phyloP scores from a whole-genome alignment of 768 basidiomycete species.

The Dioszegia crocea region DNA sequence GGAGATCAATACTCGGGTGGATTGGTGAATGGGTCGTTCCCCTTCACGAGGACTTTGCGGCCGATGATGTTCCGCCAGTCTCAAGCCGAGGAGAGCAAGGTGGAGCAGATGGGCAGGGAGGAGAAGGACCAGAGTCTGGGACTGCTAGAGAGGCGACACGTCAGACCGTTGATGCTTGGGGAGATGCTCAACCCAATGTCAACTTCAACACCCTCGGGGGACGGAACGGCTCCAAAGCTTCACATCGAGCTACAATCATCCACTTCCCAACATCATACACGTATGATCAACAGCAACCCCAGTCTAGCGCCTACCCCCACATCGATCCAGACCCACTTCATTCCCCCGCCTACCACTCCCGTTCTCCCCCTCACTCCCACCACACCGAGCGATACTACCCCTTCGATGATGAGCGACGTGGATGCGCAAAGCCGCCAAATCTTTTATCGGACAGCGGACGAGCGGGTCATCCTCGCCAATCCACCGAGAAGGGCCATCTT shows the following conservation, averaged over 20 bases:
- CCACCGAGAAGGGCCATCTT: background rate
- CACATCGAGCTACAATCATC: conserved; percentile 8
- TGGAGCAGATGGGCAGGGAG: background rate
- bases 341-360: background rate
- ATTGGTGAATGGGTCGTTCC: conserved; percentile 10
- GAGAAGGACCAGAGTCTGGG: background rate
- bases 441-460: background rate
- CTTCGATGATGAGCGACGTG: background rate
- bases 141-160: background rate
- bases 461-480: too few relatives aligned
- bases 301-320: background rate
- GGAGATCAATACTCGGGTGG: conserved; percentile 1
- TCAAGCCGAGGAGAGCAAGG: background rate
- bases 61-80: background rate
- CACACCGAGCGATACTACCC: background rate
- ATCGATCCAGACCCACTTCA: background rate
- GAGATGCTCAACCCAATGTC: conserved; percentile 3
- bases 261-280: background rate
- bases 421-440: background rate
- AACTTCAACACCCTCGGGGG: too few relatives aligned
- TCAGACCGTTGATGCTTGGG: background rate
- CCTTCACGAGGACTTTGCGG: background rate
- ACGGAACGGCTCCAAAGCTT: too few relatives aligned
- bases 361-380: background rate
- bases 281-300: background rate